phyloP scores from a whole-genome alignment of 2,329 filamentous ascomycete genomes.

The Tolypocladium amazonense region DNA sequence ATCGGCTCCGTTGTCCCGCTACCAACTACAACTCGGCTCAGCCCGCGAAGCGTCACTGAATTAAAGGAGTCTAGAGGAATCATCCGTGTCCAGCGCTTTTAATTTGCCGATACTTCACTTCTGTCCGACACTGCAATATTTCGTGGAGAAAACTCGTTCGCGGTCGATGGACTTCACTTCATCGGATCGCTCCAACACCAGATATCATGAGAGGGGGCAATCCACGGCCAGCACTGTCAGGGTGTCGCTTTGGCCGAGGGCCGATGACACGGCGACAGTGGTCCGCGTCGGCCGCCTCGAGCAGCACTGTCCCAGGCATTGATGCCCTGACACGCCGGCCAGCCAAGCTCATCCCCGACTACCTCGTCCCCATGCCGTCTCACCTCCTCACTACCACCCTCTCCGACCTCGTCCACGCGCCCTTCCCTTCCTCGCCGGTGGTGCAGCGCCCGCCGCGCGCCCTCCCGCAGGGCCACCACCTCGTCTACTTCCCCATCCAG shows the following conservation, averaged over 20 bases:
- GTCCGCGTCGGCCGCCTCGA: not conserved
- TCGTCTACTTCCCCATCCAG: slow-evolving; percentile 77
- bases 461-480: slow-evolving; percentile 62
- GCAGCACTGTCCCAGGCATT: not conserved
- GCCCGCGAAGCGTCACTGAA: not conserved
- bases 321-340: slow-evolving; percentile 14
- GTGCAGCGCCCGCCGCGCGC: slow-evolving; percentile 13
- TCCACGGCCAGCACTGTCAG: not conserved
- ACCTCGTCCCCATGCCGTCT: slow-evolving; percentile 47
- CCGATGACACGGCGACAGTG: not conserved
- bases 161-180: not conserved
- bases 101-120: not conserved
- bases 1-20: not conserved
- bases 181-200: not conserved
- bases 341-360: slow-evolving; percentile 29
- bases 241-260: not conserved
- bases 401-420: slow-evolving; percentile 35
- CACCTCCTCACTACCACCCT: slow-evolving; percentile 57
- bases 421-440: slow-evolving; percentile 4
- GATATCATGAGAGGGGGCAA: not conserved
- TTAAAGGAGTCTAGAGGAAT: not conserved
- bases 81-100: not conserved
- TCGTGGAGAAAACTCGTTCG: not conserved
- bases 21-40: not conserved
- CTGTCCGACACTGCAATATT: not conserved